Evolutionary conservation across 306 rosid species (phyloP).

Genomic region (Prinsepia uniflora): DNA sequence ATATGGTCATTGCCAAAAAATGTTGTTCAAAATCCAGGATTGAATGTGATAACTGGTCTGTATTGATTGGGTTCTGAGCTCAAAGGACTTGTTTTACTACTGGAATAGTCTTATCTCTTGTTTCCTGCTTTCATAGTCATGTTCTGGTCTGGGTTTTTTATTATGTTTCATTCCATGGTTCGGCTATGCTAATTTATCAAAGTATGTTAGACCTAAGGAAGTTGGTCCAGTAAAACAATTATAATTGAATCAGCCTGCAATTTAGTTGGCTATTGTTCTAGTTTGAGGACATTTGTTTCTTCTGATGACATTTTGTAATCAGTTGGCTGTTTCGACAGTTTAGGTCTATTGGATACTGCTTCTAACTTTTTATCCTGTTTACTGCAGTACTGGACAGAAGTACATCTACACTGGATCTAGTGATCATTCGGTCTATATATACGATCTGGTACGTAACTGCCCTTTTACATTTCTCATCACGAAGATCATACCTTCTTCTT

Average conservation of each 20-base stretch:
- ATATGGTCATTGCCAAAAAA: background rate
- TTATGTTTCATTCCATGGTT: background rate
- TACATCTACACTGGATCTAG: conserved; percentile 94
- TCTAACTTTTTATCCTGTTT: background rate
- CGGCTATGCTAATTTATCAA: background rate
- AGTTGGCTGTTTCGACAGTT: background rate
- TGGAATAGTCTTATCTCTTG: background rate
- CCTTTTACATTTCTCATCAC: background rate
- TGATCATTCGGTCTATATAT: conserved; percentile 62
- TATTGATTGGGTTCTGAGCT: background rate
- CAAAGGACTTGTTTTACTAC: background rate
- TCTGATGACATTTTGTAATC: background rate
- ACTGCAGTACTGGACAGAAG: conserved; percentile 55
- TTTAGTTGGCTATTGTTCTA: background rate
- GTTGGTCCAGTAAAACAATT: background rate
- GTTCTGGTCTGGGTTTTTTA: background rate
- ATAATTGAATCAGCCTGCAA: background rate
- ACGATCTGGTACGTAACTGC: conserved; percentile 68
- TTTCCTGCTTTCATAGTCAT: background rate
- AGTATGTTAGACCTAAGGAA: background rate
- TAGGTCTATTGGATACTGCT: background rate
- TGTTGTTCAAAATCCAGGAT: background rate
- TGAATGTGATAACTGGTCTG: background rate
- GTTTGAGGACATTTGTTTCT: background rate
- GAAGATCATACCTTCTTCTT: background rate